Evolutionary conservation across 2,329 filamentous ascomycete species (phyloP), one percentile per base, ranked within the genome.

Genomic region (Botrytis sinoallii): DNA sequence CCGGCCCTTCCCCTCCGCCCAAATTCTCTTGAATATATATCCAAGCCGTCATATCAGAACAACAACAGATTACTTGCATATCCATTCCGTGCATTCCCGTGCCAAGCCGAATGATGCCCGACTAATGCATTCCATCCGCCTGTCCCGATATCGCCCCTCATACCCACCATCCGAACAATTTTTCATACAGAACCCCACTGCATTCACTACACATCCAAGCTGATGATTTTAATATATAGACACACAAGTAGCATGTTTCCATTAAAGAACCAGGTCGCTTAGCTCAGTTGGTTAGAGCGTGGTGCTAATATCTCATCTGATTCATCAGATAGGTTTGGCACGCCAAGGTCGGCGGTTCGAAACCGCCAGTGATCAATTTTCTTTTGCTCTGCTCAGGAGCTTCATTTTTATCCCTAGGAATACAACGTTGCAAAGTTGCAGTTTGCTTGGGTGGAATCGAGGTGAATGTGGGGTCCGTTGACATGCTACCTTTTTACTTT

Each of bases 191-290:
- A 3, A 42, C 25, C 25, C 38, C 6, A n/a, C 35, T 38, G 3
- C 35, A 42, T 42, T 42, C 25, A 63, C 22, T 0, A 32, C 8
- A 12, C 40, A 20, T 44, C 8, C 0, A 7, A 8, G 1, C 1
- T 0, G 0, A 25, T 0, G 0, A 0, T 1, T 2, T 32, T 0
- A 1, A 12, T 14, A 32, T 65, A 65, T 4, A 32, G 0, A 12
- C 2, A 46, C 0, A 32, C 2, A 8, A 7, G 2, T 1, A 0
- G 0, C 0, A 0, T 0, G 0, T 0, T 1, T 1, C 0, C 18
- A 66, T 25, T 20, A 9, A 66, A 66, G 35, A 48, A 48, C 12
- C 6, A 66, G 63, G 63, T 66, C 63, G 63, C 63, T 48, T 66
- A 66, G 63, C 63, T 66, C 63, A 66, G 63, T 25, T 66, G 63